phyloP scores from a whole-genome alignment of 2,329 filamentous ascomycete species.

The Stachybotrys elegans region DNA sequence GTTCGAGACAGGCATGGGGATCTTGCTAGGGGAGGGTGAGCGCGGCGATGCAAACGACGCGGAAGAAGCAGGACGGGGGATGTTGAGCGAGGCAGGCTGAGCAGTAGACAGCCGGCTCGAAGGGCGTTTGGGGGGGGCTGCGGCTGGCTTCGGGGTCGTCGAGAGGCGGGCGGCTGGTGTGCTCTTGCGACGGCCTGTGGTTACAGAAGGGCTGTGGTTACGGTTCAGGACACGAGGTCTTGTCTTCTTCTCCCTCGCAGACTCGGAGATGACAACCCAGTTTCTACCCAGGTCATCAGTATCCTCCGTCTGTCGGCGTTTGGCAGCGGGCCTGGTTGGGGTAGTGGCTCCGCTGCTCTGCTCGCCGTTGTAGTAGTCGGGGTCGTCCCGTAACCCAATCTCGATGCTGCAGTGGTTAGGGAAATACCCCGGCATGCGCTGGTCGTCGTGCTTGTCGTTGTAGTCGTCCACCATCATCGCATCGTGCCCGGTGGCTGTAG shows the following conservation, averaged over 20 bases:
- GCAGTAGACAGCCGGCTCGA: constrained; percentile 40
- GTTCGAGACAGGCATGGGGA: constrained; percentile 29
- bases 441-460: constrained; percentile 13
- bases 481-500: constrained; percentile 15
- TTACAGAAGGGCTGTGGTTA: constrained; percentile 25
- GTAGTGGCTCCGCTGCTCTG: constrained; percentile 35
- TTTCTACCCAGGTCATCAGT: constrained; percentile 57
- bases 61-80: constrained; percentile 20
- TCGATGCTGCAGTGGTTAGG: constrained; percentile 19
- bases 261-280: constrained; percentile 64
- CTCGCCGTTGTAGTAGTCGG: constrained; percentile 9
- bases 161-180: constrained; percentile 24
- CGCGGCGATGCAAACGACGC: constrained; percentile 27
- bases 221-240: constrained; percentile 24
- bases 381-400: constrained; percentile 18
- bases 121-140: constrained; percentile 16
- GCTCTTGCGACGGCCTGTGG: constrained; percentile 39
- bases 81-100: constrained; percentile 8
- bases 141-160: constrained; percentile 20
- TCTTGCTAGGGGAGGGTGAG: constrained; percentile 35
- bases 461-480: constrained; percentile 10
- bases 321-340: constrained; percentile 40
- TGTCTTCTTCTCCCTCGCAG: constrained; percentile 14
- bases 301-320: constrained; percentile 48
- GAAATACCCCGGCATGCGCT: constrained; percentile 22